A percentile compares a stretch with the other conserved stretches of the same genome.
phyloP scores from a whole-genome alignment of 176 grass and related monocot genomes.

The Dendrocalamus sinicus region DNA sequence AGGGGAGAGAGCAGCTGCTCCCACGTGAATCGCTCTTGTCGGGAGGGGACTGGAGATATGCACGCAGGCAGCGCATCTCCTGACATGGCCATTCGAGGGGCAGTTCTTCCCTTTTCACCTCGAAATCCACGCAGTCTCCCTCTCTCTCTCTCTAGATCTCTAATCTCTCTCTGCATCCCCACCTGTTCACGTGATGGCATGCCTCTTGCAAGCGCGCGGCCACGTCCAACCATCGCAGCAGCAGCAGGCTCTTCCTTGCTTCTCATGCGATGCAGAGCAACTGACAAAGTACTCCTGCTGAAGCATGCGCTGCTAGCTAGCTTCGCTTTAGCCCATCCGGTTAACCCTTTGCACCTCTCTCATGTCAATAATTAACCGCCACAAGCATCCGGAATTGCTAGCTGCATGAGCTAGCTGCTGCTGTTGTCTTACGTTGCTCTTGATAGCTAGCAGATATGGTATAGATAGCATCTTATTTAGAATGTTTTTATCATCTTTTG shows the following conservation, averaged over 20 bases:
- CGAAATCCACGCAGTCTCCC: constrained; percentile 56
- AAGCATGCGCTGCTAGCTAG: constrained; percentile 8
- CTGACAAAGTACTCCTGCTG: constrained; percentile 29
- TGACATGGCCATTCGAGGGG: constrained; percentile 58
- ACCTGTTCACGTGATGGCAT: constrained; percentile 83
- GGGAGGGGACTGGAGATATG: constrained; percentile 64
- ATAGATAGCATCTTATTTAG: not conserved
- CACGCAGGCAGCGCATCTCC: constrained; percentile 33
- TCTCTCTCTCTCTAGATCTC: not conserved
- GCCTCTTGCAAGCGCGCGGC: not conserved
- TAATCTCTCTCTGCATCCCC: constrained; percentile 46
- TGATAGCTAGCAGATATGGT: constrained; percentile 1
- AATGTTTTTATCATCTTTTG: not conserved
- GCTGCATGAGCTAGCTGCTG: not conserved
- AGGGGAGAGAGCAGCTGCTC: constrained; percentile 40
- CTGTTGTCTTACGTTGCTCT: not conserved
- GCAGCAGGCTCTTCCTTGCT: constrained; percentile 16
- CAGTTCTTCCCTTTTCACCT: constrained; percentile 53
- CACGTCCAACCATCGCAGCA: constrained; percentile 14
- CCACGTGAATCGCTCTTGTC: constrained; percentile 81
- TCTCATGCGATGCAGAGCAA: constrained; percentile 52
- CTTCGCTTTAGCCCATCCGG: not conserved
- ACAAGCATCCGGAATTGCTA: not conserved
- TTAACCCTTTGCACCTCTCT: not conserved
- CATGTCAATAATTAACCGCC: not conserved